Evolutionary conservation across 306 rosid species (phyloP).

Genomic region (Vigna unguiculata): DNA sequence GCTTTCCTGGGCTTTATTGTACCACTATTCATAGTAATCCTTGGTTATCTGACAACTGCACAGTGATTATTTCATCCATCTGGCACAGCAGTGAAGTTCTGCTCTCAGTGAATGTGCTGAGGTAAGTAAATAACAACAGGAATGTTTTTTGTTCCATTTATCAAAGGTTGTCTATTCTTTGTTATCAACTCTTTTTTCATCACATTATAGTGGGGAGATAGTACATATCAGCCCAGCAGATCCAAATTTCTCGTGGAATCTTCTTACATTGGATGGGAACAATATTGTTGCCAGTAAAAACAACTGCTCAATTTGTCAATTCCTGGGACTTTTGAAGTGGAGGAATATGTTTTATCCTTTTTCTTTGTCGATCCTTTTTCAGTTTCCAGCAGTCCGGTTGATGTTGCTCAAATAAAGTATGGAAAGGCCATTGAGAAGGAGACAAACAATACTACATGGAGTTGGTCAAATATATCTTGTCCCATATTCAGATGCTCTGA

Average conservation of each 20-base stretch:
- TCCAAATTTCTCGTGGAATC: slow-evolving; percentile 71
- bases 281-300: slow-evolving; percentile 74
- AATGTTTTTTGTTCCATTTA: slow-evolving; percentile 21
- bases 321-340: slow-evolving; percentile 13
- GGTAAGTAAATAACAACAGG: slow-evolving; percentile 50
- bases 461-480: slow-evolving; percentile 63
- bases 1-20: slow-evolving; percentile 86
- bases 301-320: slow-evolving; percentile 38
- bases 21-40: slow-evolving; percentile 59
- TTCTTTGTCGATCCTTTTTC: slow-evolving; percentile 36
- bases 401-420: slow-evolving; percentile 78
- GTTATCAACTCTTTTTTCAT: slow-evolving; percentile 9
- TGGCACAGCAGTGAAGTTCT: slow-evolving; percentile 81
- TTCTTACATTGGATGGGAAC: slow-evolving; percentile 70
- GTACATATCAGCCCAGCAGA: slow-evolving; percentile 62
- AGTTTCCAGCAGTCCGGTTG: slow-evolving; percentile 82
- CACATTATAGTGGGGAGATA: slow-evolving; percentile 63
- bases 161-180: not conserved
- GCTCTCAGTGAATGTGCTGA: slow-evolving; percentile 76
- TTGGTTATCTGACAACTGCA: slow-evolving; percentile 84
- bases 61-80: slow-evolving; percentile 70
- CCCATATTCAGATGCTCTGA: slow-evolving; percentile 63
- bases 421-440: slow-evolving; percentile 57
- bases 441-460: slow-evolving; percentile 56
- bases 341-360: slow-evolving; percentile 2